Conservation (phyloP, 2,329 filamentous ascomycete species). For the Coniochaeta pulveracea region DNA sequence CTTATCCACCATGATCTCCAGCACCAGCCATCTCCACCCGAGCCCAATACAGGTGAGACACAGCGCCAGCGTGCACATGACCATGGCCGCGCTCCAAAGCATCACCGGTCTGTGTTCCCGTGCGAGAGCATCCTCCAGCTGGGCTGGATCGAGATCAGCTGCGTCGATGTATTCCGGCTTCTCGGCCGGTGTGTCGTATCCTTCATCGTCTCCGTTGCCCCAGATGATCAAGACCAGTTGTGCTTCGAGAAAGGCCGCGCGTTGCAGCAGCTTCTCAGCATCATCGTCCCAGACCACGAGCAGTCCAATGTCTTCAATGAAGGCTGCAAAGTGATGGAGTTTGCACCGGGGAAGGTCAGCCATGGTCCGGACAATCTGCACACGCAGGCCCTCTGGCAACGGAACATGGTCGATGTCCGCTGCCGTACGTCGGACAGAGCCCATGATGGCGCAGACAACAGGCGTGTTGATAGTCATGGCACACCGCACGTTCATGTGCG, state of each 20-base stretch:
- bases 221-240: constrained; percentile 49
- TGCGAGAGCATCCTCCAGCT: constrained; percentile 26
- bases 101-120: constrained; percentile 35
- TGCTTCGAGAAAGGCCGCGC: constrained; percentile 38
- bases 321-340: constrained; percentile 56
- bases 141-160: constrained; percentile 28
- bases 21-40: constrained; percentile 43
- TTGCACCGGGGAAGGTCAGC: constrained; percentile 45
- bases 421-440: constrained; percentile 27
- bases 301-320: constrained; percentile 44
- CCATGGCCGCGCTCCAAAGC: constrained; percentile 43
- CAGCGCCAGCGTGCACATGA: constrained; percentile 39
- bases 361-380: constrained; percentile 51
- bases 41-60: constrained; percentile 40
- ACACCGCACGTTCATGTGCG: constrained; percentile 33
- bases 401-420: constrained; percentile 39
- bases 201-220: constrained; percentile 27
- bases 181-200: constrained; percentile 28
- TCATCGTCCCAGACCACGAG: constrained; percentile 56
- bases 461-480: constrained; percentile 58
- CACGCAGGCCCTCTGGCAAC: constrained; percentile 41
- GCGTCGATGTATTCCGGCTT: constrained; percentile 21
- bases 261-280: constrained; percentile 39
- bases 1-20: constrained; percentile 41
- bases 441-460: constrained; percentile 49